These are phyloP conservation scores for Coprinellus aureogranulatus DNA, from an alignment of 768 basidiomycete genomes.

Conservation along the genomic window DNA sequence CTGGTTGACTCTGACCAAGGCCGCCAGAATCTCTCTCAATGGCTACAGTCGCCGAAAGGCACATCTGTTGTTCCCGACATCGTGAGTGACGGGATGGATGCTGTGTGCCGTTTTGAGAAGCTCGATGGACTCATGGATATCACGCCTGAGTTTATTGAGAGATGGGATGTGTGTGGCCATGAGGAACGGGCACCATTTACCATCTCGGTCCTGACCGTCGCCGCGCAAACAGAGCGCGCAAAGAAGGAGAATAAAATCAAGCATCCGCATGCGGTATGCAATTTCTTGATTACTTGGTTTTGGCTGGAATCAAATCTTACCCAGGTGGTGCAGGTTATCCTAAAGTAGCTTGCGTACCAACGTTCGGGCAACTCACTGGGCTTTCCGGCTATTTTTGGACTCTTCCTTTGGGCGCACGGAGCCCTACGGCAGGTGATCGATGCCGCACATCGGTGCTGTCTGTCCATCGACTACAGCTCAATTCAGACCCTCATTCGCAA, in stretches of 20 bases:
- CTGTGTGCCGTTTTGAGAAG: background rate
- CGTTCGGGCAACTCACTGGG: conserved; percentile 2
- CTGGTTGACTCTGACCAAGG: background rate
- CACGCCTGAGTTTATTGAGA: background rate
- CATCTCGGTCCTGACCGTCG: background rate
- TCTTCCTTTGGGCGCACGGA: background rate
- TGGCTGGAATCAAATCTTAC: background rate
- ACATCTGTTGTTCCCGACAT: background rate
- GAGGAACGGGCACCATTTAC: background rate
- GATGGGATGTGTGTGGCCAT: background rate
- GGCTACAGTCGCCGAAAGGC: background rate
- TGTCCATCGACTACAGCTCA: conserved; percentile 1
- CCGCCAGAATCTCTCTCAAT: background rate
- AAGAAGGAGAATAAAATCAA: background rate
- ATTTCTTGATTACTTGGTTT: background rate
- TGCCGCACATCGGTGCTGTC: background rate
- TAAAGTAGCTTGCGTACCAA: conserved; percentile 4
- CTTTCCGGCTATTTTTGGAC: background rate
- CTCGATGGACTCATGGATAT: background rate
- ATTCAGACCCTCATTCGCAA: background rate
- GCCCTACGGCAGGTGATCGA: background rate
- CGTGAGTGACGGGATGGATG: conserved; percentile 1
- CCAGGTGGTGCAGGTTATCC: background rate
- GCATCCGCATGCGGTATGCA: background rate
- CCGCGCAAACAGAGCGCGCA: background rate